A percentile compares a stretch with the other conserved stretches of the same genome.
Evolutionary conservation across 805 yeast genomes (phyloP).

Genomic region (Hyphopichia homilentoma): DNA sequence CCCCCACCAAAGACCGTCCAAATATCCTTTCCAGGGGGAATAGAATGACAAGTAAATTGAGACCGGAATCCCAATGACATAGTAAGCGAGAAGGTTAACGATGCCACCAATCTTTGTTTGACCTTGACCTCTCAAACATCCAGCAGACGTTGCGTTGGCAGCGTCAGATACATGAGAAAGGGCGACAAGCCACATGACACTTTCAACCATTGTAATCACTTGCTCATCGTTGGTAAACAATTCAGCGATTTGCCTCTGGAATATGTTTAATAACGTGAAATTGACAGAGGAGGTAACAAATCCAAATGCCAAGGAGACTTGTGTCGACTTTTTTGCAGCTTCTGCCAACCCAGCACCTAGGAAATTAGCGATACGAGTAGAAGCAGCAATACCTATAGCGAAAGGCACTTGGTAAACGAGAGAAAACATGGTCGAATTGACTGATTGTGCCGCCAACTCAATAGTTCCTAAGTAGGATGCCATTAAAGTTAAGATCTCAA

Average conservation of each 20-base stretch:
- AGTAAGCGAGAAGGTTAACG: slow-evolving; percentile 54
- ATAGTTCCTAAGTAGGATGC: slow-evolving; percentile 53
- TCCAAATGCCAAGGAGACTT: slow-evolving; percentile 36
- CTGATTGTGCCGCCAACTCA: slow-evolving; percentile 49
- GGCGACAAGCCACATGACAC: slow-evolving; percentile 60
- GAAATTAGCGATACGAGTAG: slow-evolving; percentile 55
- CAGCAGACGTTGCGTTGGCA: slow-evolving; percentile 68
- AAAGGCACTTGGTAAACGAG: slow-evolving; percentile 55
- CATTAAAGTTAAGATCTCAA: slow-evolving; percentile 52
- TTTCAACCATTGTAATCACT: slow-evolving; percentile 48
- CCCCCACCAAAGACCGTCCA: slow-evolving; percentile 66
- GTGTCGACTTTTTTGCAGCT: slow-evolving; percentile 33
- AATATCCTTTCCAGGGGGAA: slow-evolving; percentile 40
- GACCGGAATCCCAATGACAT: slow-evolving; percentile 60
- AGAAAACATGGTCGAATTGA: slow-evolving; percentile 46
- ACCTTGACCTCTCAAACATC: slow-evolving; percentile 77
- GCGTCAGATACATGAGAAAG: slow-evolving; percentile 70
- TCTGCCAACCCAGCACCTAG: slow-evolving; percentile 44
- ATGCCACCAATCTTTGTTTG: slow-evolving; percentile 62
- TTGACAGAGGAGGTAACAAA: slow-evolving; percentile 30
- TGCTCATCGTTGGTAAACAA: slow-evolving; percentile 59
- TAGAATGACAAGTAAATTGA: slow-evolving; percentile 52
- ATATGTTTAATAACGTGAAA: slow-evolving; percentile 25
- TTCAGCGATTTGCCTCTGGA: slow-evolving; percentile 30
- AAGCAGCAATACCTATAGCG: slow-evolving; percentile 55